Evolutionary conservation across 2,329 filamentous ascomycete genomes (phyloP), one percentile per base, ranked within the genome.

Genomic region (Uncinocarpus reesii): DNA sequence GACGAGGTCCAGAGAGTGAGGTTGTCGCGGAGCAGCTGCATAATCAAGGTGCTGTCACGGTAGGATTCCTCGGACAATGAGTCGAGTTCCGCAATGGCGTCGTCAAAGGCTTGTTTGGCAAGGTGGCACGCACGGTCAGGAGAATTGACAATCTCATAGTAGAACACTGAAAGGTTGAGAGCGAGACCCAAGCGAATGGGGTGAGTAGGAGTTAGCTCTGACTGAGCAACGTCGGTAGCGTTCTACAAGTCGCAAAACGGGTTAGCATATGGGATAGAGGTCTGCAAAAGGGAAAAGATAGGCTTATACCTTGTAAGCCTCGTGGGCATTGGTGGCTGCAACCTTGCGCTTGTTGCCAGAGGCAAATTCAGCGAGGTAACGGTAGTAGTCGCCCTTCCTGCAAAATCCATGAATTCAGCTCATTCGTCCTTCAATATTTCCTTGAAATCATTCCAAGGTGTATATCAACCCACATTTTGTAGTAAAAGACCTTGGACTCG

Each of bases 401-500:
- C 64, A 58, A 55, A 42, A 34, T 24, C 23, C 24, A 36, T 54
- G 46, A 26, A 35, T 24, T 49, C 31, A 52, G 41, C 28, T 55
- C 7, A n/a, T 23, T 6, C 31, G 7, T 6, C 8, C n/a, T n/a
- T n/a, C n/a, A n/a, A 37, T 1, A 45, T 11, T 29, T 16, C 8
- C 21, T 15, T 15, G 3, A 21, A 26, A 13, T 23, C 21, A 41
- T 16, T 26, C 8, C n/a, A 15, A 18, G 18, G 21, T 24, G 3
- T 18, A 38, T 34, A 45, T 11, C 26, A 36, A 32, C 86, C 62
- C 76, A 95, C 90, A 96, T 96, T 83, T 96, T 96, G 84, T 95
- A 89, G 78, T 96, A 96, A 74, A 96, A 96, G 69, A 96, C 90
- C 83, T 95, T 96, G 71, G 88, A 95, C 79, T 96, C 90, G 75